Evolutionary conservation across 768 basidiomycete genomes (phyloP), one percentile per base, ranked within the genome.

Genomic region (Terana coerulea): DNA sequence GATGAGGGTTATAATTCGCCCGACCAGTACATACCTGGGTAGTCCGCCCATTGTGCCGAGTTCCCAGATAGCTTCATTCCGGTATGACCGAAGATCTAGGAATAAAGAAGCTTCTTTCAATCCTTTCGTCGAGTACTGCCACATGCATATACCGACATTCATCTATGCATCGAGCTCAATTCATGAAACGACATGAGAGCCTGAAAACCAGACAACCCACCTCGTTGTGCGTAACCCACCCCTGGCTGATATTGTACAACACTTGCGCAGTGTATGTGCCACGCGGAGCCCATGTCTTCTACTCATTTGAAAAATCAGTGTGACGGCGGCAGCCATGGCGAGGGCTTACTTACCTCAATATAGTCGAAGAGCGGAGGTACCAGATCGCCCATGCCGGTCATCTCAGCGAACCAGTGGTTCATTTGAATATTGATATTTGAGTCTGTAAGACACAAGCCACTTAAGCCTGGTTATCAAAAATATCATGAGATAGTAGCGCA

Each of bases 391-490:
- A 87, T 68, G 52, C 78, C 77, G 8, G 81, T 83, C 69, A 80
- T 78, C 59, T 88, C 86, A 14, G 85, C 86, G 44, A 73, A 74
- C 87, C 87, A 89, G 62, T 88, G 87, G 60, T 87, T 89, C 87
- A 88, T 88, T 63, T 90, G 87, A 34, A 85, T 75, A 55, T 90
- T 90, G 57, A 90, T 85, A 52, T 90, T 89, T 28, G 86, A 76
- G 59, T 88, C 85, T 86, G 39, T 40, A 12, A 40, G 14, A n/a
- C 39, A 17, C 24, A 33, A 1, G 40, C 22, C 17, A 51, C 24
- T 17, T 35, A 25, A 29, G 14, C 12, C n/a, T 11, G 2, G 5
- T 34, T 35, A 31, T 19, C n/a, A n/a, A n/a, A 5, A 21, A 2
- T 30, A n/a, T 29, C 15, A 17, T 17, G 12, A 62, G 69, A 59